These are phyloP conservation scores for Funneliformis mosseae DNA, from an alignment of 192 early-diverging fungal genomes.

Conservation along the genomic window DNA sequence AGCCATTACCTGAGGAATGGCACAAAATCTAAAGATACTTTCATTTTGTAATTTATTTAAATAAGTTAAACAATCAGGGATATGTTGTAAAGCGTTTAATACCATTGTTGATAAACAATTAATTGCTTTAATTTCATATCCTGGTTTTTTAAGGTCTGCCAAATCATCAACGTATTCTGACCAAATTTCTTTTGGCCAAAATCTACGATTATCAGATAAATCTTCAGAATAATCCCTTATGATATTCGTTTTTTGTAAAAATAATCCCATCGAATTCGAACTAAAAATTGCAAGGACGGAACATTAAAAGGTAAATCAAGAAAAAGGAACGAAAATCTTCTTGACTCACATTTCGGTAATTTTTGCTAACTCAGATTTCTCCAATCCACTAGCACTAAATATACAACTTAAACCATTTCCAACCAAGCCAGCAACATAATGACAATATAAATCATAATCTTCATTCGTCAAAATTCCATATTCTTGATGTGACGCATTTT, in stretches of 20 bases:
- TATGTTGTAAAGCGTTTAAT: constrained; percentile 78
- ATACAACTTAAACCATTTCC: constrained; percentile 90
- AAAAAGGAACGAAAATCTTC: background rate
- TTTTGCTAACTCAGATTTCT: constrained; percentile 59
- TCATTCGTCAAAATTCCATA: constrained; percentile 66
- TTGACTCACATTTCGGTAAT: constrained; percentile 45
- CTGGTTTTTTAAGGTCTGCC: constrained; percentile 70
- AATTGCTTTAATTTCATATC: constrained; percentile 67
- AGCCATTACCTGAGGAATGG: constrained; percentile 99
- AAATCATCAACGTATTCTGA: constrained; percentile 73
- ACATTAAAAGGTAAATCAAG: background rate
- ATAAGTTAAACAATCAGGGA: constrained; percentile 88
- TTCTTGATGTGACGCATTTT: constrained; percentile 49
- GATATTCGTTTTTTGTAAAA: constrained; percentile 99
- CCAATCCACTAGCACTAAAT: constrained; percentile 87
- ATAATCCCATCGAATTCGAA: constrained; percentile 94
- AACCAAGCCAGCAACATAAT: constrained; percentile 98
- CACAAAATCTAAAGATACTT: constrained; percentile 90
- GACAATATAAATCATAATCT: constrained; percentile 96
- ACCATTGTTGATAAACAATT: constrained; percentile 88
- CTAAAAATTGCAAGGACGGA: background rate
- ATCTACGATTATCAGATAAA: constrained; percentile 81
- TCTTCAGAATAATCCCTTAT: constrained; percentile 95
- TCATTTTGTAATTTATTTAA: constrained; percentile 75
- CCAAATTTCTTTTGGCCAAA: constrained; percentile 98